These are phyloP conservation scores for Tephrocybe sp. DNA, from an alignment of 768 basidiomycete species.

Conservation along the genomic window DNA sequence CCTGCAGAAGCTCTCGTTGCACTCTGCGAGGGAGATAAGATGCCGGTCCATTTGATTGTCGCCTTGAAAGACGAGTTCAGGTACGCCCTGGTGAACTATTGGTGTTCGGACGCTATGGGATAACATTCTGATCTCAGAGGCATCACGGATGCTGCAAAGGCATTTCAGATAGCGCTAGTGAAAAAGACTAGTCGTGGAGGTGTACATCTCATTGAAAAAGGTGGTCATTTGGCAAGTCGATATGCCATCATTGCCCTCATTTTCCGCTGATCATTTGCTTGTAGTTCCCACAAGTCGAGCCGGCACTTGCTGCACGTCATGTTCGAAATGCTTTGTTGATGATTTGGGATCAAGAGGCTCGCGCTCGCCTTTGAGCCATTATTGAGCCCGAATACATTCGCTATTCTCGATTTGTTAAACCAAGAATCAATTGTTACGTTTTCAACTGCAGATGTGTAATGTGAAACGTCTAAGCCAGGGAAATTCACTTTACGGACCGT, in stretches of 20 bases:
- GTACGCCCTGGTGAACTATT: neutral
- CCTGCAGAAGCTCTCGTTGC: neutral
- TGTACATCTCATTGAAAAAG: neutral
- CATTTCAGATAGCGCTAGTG: neutral
- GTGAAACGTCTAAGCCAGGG: no score
- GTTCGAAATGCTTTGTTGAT: neutral
- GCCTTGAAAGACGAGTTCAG: neutral
- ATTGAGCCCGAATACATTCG: no score
- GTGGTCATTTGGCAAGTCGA: neutral
- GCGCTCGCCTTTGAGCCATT: no score
- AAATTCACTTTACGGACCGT: no score
- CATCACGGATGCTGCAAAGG: neutral
- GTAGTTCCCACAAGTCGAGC: neutral
- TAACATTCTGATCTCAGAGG: no score
- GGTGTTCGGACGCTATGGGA: no score
- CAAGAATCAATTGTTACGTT: no score
- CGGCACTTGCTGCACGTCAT: neutral
- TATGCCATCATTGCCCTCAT: no score
- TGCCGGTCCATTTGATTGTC: neutral
- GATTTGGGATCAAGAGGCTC: neutral
- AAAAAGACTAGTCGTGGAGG: neutral
- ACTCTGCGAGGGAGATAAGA: neutral
- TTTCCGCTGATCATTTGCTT: neutral
- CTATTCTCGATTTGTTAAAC: no score
- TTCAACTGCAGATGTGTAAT: no score